These are phyloP conservation scores for Phytophthora crassamura DNA, from an alignment of 352 stramenopile species.

Conservation along the genomic window DNA sequence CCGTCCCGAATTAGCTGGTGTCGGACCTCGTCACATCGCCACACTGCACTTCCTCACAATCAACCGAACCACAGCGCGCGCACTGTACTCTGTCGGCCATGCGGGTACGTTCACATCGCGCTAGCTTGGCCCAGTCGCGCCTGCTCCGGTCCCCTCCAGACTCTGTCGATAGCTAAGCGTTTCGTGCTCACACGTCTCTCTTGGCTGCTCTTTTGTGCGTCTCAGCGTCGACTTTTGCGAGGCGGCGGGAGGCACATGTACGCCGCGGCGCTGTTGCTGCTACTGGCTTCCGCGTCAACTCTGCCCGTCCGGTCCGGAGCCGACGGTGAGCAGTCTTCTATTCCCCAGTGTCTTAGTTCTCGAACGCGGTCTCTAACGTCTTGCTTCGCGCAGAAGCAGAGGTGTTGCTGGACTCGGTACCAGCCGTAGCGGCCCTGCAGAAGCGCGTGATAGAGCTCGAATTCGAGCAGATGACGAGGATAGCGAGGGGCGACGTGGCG, in stretches of 20 bases:
- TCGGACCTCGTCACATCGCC: conserved; percentile 32
- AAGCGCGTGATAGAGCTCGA: conserved; percentile 30
- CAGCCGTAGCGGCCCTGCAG: conserved; percentile 22
- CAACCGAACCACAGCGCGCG: not conserved
- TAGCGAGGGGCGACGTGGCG: conserved; percentile 24
- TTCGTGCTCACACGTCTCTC: conserved; percentile 9
- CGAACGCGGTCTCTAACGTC: not conserved
- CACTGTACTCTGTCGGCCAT: conserved; percentile 31
- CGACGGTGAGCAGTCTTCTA: conserved; percentile 14
- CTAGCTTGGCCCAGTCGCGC: not conserved
- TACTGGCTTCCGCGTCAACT: conserved; percentile 30
- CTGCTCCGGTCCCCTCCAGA: not conserved
- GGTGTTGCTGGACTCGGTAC: conserved; percentile 18
- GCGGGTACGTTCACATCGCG: conserved; percentile 23
- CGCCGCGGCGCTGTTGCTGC: conserved; percentile 31
- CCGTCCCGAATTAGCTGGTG: not conserved
- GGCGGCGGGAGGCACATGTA: conserved; percentile 22
- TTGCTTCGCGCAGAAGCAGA: conserved; percentile 25
- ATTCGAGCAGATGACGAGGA: conserved; percentile 27
- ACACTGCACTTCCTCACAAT: conserved; percentile 5
- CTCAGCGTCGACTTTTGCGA: conserved; percentile 40
- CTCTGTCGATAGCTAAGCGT: conserved; percentile 9
- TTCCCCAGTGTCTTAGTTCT: not conserved
- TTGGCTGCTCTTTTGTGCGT: conserved; percentile 3
- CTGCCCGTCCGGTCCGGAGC: not conserved